Conservation (phyloP, 1,284 basidiomycete genomes). For the Xerocomus minutiporus region DNA sequence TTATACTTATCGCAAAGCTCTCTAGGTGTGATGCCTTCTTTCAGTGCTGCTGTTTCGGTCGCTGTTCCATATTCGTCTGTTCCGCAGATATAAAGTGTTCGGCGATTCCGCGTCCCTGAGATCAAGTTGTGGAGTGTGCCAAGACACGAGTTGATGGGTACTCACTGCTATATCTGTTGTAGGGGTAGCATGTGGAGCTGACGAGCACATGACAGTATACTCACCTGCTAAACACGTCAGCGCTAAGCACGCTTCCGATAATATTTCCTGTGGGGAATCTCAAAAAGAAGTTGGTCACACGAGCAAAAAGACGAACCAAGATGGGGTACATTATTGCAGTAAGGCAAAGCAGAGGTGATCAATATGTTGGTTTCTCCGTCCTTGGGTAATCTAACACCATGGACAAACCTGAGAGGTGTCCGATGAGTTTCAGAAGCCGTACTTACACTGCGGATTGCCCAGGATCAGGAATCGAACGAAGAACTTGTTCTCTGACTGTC, state of each 20-base stretch:
- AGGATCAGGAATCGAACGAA: slow-evolving; percentile 52
- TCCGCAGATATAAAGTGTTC: slow-evolving; percentile 86
- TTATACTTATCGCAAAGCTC: slow-evolving; percentile 95
- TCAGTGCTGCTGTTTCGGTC: slow-evolving; percentile 95
- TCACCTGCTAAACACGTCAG: slow-evolving; percentile 94
- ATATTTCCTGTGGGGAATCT: slow-evolving; percentile 71
- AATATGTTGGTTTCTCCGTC: slow-evolving; percentile 84
- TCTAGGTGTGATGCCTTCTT: slow-evolving; percentile 85
- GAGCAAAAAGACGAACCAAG: slow-evolving; percentile 53
- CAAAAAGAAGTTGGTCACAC: slow-evolving; percentile 5
- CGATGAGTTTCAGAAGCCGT: slow-evolving; percentile 6
- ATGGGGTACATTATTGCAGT: slow-evolving; percentile 99
- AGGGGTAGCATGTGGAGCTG: slow-evolving; percentile 1
- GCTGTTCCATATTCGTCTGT: slow-evolving; percentile 99
- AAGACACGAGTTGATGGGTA: neutral
- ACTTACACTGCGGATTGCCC: slow-evolving; percentile 47
- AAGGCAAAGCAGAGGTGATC: slow-evolving; percentile 95
- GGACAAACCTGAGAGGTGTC: slow-evolving; percentile 12
- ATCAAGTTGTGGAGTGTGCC: slow-evolving; percentile 5
- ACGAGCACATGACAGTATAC: slow-evolving; percentile 27
- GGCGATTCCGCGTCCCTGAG: slow-evolving; percentile 69
- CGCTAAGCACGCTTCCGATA: slow-evolving; percentile 93
- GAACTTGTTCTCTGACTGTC: slow-evolving; percentile 62
- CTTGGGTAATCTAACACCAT: slow-evolving; percentile 65
- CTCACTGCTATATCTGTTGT: slow-evolving; percentile 65